A percentile compares a stretch with the other conserved stretches of the same genome.
These are phyloP conservation scores for Epicoccum sorghinum DNA, from an alignment of 2,329 filamentous ascomycete species.

Conservation along the genomic window DNA sequence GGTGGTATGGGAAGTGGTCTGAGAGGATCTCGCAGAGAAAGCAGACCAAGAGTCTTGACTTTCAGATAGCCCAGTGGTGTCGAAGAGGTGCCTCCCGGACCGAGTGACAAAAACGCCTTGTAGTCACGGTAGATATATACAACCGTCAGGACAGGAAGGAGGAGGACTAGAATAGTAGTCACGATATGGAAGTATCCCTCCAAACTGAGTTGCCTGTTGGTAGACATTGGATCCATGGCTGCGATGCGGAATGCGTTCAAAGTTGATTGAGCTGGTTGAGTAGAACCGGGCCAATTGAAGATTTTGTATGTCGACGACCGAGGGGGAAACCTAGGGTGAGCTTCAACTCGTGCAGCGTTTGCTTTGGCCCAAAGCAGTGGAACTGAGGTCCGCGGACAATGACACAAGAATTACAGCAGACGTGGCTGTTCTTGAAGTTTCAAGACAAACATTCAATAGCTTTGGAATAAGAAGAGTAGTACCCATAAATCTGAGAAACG, in stretches of 20 bases:
- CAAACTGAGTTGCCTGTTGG: constrained; percentile 2
- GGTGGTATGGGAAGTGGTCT: constrained; percentile 61
- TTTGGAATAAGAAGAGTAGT: not conserved
- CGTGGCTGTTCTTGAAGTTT: not conserved
- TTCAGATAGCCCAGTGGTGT: constrained; percentile 75
- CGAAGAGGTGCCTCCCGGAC: constrained; percentile 79
- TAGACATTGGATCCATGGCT: not conserved
- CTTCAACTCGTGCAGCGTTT: not conserved
- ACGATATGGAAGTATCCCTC: constrained; percentile 22
- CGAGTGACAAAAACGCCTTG: constrained; percentile 74
- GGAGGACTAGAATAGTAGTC: constrained; percentile 28
- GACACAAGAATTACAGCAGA: constrained; percentile 8
- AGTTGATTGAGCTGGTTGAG: not conserved
- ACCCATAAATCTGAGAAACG: too few species aligned
- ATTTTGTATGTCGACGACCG: not conserved
- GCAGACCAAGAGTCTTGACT: constrained; percentile 74
- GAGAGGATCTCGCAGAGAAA: constrained; percentile 75
- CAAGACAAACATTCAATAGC: not conserved
- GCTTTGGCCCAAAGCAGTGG: not conserved
- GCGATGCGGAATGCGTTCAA: not conserved
- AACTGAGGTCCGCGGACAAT: constrained; percentile 9
- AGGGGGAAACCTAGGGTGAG: not conserved
- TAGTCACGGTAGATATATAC: constrained; percentile 71
- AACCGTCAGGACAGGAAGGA: constrained; percentile 35
- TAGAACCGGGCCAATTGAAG: not conserved